Conservation (phyloP, 495 filamentous ascomycete genomes). For the Aspergillus steynii region DNA sequence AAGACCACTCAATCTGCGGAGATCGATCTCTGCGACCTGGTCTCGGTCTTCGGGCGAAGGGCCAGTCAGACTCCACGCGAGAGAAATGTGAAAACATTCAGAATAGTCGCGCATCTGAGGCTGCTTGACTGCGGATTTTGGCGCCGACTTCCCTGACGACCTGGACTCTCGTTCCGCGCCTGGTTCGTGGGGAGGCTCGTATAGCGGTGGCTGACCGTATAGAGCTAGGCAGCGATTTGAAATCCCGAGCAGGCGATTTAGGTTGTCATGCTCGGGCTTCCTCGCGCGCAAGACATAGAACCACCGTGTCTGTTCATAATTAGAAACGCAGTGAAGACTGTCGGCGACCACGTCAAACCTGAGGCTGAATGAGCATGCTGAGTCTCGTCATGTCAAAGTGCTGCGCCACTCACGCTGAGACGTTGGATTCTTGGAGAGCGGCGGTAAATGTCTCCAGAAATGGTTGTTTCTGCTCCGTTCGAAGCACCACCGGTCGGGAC, state of each 20-base stretch:
- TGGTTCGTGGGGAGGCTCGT: slow-evolving; percentile 33
- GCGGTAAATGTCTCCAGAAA: slow-evolving; percentile 53
- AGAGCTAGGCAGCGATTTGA: slow-evolving; percentile 61
- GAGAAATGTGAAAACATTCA: slow-evolving; percentile 73
- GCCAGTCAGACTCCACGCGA: slow-evolving; percentile 68
- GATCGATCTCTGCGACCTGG: slow-evolving; percentile 36
- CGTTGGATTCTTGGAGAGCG: slow-evolving; percentile 38
- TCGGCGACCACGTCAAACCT: slow-evolving; percentile 54
- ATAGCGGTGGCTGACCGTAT: slow-evolving; percentile 74
- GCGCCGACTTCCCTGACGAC: background rate
- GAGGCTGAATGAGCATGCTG: slow-evolving; percentile 8
- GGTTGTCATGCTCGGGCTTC: slow-evolving; percentile 48
- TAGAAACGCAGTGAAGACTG: slow-evolving; percentile 65
- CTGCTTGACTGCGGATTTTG: background rate
- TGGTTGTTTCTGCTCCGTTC: slow-evolving; percentile 60
- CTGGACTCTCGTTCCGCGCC: background rate
- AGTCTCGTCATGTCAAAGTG: background rate
- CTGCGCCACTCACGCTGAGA: slow-evolving; percentile 44
- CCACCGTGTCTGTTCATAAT: slow-evolving; percentile 75
- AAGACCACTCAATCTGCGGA: slow-evolving; percentile 22
- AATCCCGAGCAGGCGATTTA: slow-evolving; percentile 62
- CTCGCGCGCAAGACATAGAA: slow-evolving; percentile 75
- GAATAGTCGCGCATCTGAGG: slow-evolving; percentile 33
- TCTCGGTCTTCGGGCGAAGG: slow-evolving; percentile 26
- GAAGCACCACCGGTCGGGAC: slow-evolving; percentile 70